Conservation (phyloP, 2,329 filamentous ascomycete species). For the Pochonia chlamydosporia region DNA sequence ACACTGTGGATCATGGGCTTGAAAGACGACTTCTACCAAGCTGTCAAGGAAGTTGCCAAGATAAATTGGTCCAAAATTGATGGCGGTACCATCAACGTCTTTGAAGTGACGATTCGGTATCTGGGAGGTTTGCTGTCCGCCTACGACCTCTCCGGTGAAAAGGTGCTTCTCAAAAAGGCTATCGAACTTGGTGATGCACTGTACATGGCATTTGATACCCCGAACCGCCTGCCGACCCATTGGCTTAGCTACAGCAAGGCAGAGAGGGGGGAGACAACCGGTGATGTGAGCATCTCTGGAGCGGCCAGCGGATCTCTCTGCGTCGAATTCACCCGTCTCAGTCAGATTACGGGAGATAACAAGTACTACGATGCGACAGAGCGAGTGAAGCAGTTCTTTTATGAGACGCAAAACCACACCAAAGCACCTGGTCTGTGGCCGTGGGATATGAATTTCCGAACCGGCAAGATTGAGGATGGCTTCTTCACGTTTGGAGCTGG, state of each 20-base stretch:
- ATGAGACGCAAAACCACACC: slow-evolving; percentile 59
- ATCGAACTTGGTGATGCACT: slow-evolving; percentile 49
- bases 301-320: slow-evolving; percentile 59
- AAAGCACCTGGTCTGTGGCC: slow-evolving; percentile 70
- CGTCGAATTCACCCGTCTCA: slow-evolving; percentile 69
- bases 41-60: slow-evolving; percentile 39
- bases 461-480: slow-evolving; percentile 35
- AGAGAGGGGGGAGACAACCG: slow-evolving; percentile 29
- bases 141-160: slow-evolving; percentile 44
- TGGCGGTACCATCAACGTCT: slow-evolving; percentile 44
- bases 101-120: slow-evolving; percentile 57
- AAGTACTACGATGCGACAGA: slow-evolving; percentile 75
- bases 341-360: slow-evolving; percentile 64
- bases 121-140: slow-evolving; percentile 47
- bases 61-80: slow-evolving; percentile 50
- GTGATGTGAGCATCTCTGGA: slow-evolving; percentile 30
- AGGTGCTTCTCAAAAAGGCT: slow-evolving; percentile 42
- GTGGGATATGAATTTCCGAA: slow-evolving; percentile 54
- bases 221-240: slow-evolving; percentile 44
- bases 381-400: slow-evolving; percentile 64
- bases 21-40: slow-evolving; percentile 47
- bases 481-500: slow-evolving; percentile 40
- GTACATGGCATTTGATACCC: slow-evolving; percentile 48
- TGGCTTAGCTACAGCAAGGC: slow-evolving; percentile 38
- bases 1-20: slow-evolving; percentile 56